Conservation (phyloP, 2,329 filamentous ascomycete species). For the Ophiocordyceps polyrhachis-furcata region DNA sequence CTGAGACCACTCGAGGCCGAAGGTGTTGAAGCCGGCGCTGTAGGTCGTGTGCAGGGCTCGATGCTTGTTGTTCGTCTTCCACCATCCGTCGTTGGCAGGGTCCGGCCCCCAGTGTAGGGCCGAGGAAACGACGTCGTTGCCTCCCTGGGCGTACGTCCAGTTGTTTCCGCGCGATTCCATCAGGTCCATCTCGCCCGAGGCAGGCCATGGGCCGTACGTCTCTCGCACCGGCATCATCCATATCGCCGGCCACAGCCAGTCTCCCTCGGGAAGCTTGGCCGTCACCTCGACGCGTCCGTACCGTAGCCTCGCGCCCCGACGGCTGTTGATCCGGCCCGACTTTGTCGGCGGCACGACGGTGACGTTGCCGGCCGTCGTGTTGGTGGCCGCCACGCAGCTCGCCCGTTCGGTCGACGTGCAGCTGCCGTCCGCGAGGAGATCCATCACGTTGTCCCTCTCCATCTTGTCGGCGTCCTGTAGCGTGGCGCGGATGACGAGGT, state of each 20-base stretch:
- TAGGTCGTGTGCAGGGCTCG: constrained; percentile 59
- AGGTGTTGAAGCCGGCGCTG: constrained; percentile 50
- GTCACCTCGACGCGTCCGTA: constrained; percentile 69
- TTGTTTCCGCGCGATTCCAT: constrained; percentile 70
- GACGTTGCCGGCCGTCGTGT: constrained; percentile 49
- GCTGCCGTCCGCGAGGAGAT: constrained; percentile 44
- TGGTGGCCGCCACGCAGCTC: constrained; percentile 51
- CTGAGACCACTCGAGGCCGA: constrained; percentile 69
- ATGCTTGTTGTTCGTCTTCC: constrained; percentile 65
- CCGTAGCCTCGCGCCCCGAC: constrained; percentile 49
- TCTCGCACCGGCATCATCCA: constrained; percentile 66
- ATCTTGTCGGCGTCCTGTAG: constrained; percentile 51
- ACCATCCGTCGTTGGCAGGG: constrained; percentile 56
- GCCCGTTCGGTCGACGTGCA: constrained; percentile 43
- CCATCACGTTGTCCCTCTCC: constrained; percentile 45
- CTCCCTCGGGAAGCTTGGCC: constrained; percentile 56
- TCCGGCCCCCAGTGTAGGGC: constrained; percentile 71
- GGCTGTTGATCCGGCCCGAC: constrained; percentile 63
- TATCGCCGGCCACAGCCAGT: constrained; percentile 87
- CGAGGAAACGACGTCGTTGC: constrained; percentile 65
- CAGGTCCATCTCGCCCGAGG: constrained; percentile 71
- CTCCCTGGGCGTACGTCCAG: constrained; percentile 54
- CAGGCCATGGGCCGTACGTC: constrained; percentile 60
- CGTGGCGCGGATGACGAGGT: constrained; percentile 59
- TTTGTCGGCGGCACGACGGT: constrained; percentile 61